Evolutionary conservation across 352 stramenopile species (phyloP).

Genomic region (Thalassiosira hispida): DNA sequence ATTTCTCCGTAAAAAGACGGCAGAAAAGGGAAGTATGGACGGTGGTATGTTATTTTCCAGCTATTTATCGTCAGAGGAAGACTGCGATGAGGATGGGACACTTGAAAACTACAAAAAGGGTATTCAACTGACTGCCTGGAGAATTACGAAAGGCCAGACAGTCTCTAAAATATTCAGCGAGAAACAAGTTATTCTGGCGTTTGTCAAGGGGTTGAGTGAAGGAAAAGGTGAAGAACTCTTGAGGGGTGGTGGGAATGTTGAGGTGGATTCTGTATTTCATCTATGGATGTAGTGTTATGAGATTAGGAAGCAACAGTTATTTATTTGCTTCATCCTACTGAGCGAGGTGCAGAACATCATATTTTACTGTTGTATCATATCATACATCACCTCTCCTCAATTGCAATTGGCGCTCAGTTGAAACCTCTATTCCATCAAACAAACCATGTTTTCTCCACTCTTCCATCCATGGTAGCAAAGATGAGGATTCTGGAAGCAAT

Average conservation of each 20-base stretch:
- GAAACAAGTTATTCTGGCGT: constrained; percentile 65
- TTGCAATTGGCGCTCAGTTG: constrained; percentile 4
- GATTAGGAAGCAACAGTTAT: neutral
- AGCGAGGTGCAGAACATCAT: neutral
- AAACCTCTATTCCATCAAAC: constrained; percentile 23
- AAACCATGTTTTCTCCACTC: constrained; percentile 13
- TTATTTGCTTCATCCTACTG: neutral
- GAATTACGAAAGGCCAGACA: constrained; percentile 72
- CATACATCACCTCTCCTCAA: constrained; percentile 1
- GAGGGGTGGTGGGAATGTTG: constrained; percentile 20
- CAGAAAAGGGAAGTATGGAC: constrained; percentile 68
- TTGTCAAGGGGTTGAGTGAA: constrained; percentile 55
- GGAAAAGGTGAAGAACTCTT: constrained; percentile 29
- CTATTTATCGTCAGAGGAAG: constrained; percentile 22
- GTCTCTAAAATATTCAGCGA: constrained; percentile 77
- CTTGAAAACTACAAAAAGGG: constrained; percentile 23
- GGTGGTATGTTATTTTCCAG: constrained; percentile 71
- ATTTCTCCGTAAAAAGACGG: constrained; percentile 78
- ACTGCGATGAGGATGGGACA: constrained; percentile 14
- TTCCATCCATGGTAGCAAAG: constrained; percentile 14
- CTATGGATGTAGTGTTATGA: constrained; percentile 34
- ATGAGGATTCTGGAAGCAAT: neutral
- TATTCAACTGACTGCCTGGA: constrained; percentile 60
- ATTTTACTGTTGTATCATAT: constrained; percentile 4
- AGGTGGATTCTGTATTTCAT: constrained; percentile 47